These are phyloP conservation scores for Apiospora hydei DNA, from an alignment of 2,329 filamentous ascomycete species.

Conservation along the genomic window DNA sequence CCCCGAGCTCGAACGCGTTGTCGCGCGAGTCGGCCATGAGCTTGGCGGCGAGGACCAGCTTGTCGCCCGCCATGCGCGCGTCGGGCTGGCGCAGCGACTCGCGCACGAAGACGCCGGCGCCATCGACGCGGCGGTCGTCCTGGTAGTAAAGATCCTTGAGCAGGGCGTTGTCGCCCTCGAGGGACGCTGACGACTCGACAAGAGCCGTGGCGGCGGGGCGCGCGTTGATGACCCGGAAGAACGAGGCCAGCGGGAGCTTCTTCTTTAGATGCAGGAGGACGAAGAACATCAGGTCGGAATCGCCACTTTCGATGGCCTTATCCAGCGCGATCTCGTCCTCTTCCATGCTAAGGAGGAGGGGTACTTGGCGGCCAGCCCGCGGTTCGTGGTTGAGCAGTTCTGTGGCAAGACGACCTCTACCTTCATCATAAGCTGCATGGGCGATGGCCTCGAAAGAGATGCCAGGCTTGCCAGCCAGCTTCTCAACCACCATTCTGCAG, in stretches of 20 bases:
- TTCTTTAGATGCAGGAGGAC: conserved; percentile 89
- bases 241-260: conserved; percentile 86
- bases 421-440: conserved; percentile 91
- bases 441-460: conserved; percentile 97
- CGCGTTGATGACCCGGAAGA: conserved; percentile 90
- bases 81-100: conserved; percentile 82
- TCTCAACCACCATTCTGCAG: conserved; percentile 84
- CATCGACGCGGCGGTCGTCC: conserved; percentile 88
- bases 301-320: conserved; percentile 94
- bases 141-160: conserved; percentile 98
- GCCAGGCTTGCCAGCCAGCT: conserved; percentile 84
- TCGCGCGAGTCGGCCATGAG: conserved; percentile 86
- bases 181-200: conserved; percentile 80
- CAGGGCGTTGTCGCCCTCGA: conserved; percentile 76
- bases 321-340: conserved; percentile 94
- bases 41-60: conserved; percentile 85
- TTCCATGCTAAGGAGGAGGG: conserved; percentile 90
- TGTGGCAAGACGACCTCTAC: conserved; percentile 85
- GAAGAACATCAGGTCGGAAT: conserved; percentile 90
- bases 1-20: conserved; percentile 73
- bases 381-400: conserved; percentile 93
- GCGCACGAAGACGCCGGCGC: conserved; percentile 83
- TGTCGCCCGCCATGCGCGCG: conserved; percentile 76
- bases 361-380: conserved; percentile 93
- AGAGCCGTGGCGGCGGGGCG: conserved; percentile 87